Percentiles rank a stretch among this genome's conserved stretches.
Conservation (phyloP, 1,284 basidiomycete species). For the Papiliotrema nemorosa region DNA sequence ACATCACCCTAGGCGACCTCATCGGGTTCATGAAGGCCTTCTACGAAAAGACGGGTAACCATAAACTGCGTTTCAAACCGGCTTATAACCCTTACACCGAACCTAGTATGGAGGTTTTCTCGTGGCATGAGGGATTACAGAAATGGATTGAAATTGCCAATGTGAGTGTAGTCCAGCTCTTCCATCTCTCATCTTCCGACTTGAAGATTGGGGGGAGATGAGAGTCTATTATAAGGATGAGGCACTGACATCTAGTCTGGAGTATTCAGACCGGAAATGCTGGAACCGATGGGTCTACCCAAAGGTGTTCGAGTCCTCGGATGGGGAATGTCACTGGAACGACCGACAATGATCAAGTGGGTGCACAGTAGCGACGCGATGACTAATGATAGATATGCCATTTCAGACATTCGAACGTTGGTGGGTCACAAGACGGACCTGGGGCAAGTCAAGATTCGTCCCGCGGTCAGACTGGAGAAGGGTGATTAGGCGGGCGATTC, state of each 20-base stretch:
- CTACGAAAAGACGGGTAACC: slow-evolving; percentile 97
- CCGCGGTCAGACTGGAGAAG: slow-evolving; percentile 76
- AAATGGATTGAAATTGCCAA: slow-evolving; percentile 89
- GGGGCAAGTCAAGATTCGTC: slow-evolving; percentile 79
- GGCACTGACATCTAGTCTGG: slow-evolving; percentile 64
- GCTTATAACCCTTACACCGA: slow-evolving; percentile 77
- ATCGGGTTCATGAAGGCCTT: slow-evolving; percentile 99
- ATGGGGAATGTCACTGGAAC: slow-evolving; percentile 92
- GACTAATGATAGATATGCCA: slow-evolving; percentile 56
- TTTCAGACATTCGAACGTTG: slow-evolving; percentile 94
- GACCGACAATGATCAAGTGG: slow-evolving; percentile 99
- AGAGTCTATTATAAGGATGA: not conserved
- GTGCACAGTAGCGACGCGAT: slow-evolving; percentile 55
- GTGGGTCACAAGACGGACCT: slow-evolving; percentile 96
- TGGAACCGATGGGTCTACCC: slow-evolving; percentile 98
- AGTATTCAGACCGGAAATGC: slow-evolving; percentile 99
- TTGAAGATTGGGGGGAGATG: slow-evolving; percentile 7
- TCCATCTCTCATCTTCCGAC: not conserved
- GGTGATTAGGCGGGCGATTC: slow-evolving; percentile 29
- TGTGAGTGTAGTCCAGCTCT: slow-evolving; percentile 29
- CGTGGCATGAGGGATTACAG: slow-evolving; percentile 89
- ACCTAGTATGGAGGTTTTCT: slow-evolving; percentile 99
- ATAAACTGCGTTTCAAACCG: slow-evolving; percentile 92
- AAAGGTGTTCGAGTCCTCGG: slow-evolving; percentile 95
- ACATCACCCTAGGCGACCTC: slow-evolving; percentile 91